Evolutionary conservation across 768 basidiomycete species (phyloP).

Genomic region (Rhodotorula toruloides): DNA sequence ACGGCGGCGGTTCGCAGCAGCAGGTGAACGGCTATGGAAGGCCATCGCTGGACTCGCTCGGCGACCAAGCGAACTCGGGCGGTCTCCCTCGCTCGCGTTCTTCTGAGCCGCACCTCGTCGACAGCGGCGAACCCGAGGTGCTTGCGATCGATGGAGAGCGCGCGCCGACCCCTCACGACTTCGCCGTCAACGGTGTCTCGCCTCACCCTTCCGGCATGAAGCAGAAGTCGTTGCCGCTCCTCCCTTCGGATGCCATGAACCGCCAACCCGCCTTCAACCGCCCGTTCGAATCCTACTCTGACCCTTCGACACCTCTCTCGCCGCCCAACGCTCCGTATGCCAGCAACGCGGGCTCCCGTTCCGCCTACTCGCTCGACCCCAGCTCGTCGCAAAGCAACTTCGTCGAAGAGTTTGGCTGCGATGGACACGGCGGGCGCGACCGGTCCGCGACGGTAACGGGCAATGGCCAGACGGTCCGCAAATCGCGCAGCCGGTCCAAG

Average conservation of each 20-base stretch:
- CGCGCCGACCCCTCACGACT: background rate
- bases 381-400: background rate
- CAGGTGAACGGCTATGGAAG: conserved; percentile 7
- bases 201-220: too few relatives aligned
- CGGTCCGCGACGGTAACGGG: background rate
- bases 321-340: background rate
- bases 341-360: conserved; percentile 13
- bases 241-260: conserved; percentile 10
- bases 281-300: background rate
- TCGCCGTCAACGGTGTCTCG: too few relatives aligned
- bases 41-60: conserved; percentile 23
- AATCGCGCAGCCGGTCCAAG: background rate
- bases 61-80: background rate
- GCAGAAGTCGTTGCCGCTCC: conserved; percentile 18
- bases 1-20: background rate
- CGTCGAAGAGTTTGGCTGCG: background rate
- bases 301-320: background rate
- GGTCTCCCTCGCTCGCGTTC: background rate
- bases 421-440: background rate
- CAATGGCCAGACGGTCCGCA: background rate
- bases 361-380: conserved; percentile 30
- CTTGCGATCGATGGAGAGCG: background rate
- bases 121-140: conserved; percentile 16
- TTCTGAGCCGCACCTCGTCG: conserved; percentile 1
- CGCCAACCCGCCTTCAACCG: background rate